Evolutionary conservation across 2,329 filamentous ascomycete genomes (phyloP).

Genomic region (Ceratocystis destructans): DNA sequence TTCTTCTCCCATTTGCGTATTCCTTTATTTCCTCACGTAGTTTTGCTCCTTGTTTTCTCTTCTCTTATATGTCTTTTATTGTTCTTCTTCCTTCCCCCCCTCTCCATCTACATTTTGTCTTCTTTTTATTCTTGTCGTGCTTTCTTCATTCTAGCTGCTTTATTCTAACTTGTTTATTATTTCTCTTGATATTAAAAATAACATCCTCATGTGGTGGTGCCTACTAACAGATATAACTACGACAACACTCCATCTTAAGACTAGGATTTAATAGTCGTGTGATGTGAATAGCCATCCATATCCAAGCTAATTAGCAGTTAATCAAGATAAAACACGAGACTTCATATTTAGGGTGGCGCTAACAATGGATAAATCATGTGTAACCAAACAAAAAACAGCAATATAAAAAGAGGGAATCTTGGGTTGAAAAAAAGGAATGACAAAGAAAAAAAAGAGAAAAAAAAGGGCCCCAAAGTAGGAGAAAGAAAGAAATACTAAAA

Average conservation of each 20-base stretch:
- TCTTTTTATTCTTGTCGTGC: not conserved
- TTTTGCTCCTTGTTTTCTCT: not conserved
- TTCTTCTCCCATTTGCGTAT: not conserved
- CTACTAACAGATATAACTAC: not conserved
- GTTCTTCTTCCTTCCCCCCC: too few species aligned
- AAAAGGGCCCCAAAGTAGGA: conserved; percentile 5
- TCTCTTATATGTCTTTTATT: not conserved
- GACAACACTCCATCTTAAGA: not conserved
- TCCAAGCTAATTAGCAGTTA: not conserved
- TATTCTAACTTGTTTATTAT: not conserved
- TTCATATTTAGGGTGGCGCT: not conserved
- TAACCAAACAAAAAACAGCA: not conserved
- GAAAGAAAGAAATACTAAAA: conserved; percentile 14
- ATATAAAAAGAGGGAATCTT: not conserved
- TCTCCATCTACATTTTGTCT: not conserved
- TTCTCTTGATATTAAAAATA: not conserved
- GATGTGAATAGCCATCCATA: conserved; percentile 3
- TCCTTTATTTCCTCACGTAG: not conserved
- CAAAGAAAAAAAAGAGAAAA: not conserved
- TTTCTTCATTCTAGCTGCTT: not conserved
- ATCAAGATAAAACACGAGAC: conserved; percentile 11
- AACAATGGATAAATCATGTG: not conserved
- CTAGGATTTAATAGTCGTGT: not conserved
- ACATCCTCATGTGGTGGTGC: not conserved
- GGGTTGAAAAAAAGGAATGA: not conserved